Conservation (phyloP, 352 stramenopile species). For the Globisporangium splendens region DNA sequence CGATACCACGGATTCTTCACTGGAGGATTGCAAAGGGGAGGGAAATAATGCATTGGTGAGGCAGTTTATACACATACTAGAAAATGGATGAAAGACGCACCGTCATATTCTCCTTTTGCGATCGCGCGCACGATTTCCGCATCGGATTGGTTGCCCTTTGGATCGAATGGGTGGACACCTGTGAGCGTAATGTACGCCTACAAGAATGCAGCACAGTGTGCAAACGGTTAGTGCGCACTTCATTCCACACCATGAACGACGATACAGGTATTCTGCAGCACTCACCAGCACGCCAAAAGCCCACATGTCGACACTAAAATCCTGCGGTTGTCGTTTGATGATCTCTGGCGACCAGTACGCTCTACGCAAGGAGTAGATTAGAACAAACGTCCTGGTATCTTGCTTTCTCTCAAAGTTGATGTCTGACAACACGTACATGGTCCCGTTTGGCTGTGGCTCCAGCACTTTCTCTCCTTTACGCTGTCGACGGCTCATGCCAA, state of each 20-base stretch:
- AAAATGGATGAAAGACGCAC: conserved; percentile 18
- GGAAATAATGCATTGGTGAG: background rate
- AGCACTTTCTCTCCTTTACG: conserved; percentile 39
- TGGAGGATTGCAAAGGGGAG: conserved; percentile 10
- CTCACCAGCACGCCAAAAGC: conserved; percentile 69
- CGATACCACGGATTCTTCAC: conserved; percentile 71
- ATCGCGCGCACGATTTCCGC: conserved; percentile 66
- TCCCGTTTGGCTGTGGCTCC: conserved; percentile 58
- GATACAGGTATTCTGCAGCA: background rate
- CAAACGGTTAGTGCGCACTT: background rate
- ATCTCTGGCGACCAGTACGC: conserved; percentile 82
- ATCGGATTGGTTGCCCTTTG: conserved; percentile 63
- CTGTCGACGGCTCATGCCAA: conserved; percentile 55
- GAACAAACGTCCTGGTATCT: background rate
- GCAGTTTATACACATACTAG: background rate
- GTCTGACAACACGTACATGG: conserved; percentile 61
- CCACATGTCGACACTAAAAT: conserved; percentile 78
- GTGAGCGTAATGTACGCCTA: conserved; percentile 76
- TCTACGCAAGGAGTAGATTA: conserved; percentile 19
- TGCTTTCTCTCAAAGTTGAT: too few relatives aligned
- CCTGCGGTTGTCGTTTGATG: conserved; percentile 60
- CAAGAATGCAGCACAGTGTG: background rate
- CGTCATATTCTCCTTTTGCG: conserved; percentile 53
- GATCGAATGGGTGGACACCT: conserved; percentile 74
- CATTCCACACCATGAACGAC: background rate